These are phyloP conservation scores for Myriangium duriaei DNA, from an alignment of 2,329 filamentous ascomycete genomes.

Conservation along the genomic window DNA sequence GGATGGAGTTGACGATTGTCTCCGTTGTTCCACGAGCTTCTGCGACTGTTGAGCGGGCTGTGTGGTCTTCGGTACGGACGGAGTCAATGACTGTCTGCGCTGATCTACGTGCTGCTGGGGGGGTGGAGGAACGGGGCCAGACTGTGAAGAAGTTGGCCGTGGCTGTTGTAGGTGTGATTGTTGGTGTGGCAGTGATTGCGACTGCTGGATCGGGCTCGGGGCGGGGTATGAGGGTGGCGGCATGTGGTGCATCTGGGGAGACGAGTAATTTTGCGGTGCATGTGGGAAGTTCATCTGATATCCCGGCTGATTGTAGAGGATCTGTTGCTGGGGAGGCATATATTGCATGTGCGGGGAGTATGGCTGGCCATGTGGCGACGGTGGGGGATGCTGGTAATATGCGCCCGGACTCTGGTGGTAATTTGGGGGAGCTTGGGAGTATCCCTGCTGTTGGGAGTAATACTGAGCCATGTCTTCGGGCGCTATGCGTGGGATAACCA, in stretches of 20 bases:
- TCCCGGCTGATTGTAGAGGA: slow-evolving; percentile 6
- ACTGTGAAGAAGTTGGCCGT: too few relatives aligned
- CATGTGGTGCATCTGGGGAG: slow-evolving; percentile 17
- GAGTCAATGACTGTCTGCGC: too few relatives aligned
- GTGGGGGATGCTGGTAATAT: slow-evolving; percentile 6
- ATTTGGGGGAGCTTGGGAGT: neutral
- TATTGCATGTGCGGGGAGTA: neutral
- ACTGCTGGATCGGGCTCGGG: slow-evolving; percentile 3
- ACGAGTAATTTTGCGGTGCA: slow-evolving; percentile 13
- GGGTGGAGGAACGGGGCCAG: too few relatives aligned
- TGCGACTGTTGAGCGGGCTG: too few relatives aligned
- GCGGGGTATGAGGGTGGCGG: slow-evolving; percentile 10
- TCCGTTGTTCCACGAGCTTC: too few relatives aligned
- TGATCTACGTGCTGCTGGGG: too few relatives aligned
- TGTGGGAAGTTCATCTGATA: neutral
- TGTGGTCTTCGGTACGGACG: too few relatives aligned
- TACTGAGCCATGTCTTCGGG: slow-evolving; percentile 2
- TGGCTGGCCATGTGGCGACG: neutral
- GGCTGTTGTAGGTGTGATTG: neutral
- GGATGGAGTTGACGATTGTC: too few relatives aligned
- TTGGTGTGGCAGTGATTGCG: slow-evolving; percentile 4
- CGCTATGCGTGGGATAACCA: slow-evolving; percentile 4
- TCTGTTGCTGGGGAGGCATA: slow-evolving; percentile 4
- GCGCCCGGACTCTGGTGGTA: neutral
- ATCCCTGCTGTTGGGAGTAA: neutral